Evolutionary conservation across 140 eudicot genomes (phyloP).

Genomic region (Senecio squalidus): DNA sequence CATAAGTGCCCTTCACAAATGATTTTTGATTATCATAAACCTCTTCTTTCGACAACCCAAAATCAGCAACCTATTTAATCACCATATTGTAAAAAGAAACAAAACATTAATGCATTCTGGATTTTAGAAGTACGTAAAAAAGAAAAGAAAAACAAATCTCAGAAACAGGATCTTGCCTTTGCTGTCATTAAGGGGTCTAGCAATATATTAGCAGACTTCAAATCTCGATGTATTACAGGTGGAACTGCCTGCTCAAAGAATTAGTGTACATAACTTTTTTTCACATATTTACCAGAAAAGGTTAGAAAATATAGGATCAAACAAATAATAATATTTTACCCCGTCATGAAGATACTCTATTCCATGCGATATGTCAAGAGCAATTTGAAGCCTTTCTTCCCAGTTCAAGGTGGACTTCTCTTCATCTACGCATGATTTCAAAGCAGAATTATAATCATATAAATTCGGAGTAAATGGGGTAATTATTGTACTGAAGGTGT

Average conservation of each 20-base stretch:
- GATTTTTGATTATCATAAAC: slow-evolving; percentile 60
- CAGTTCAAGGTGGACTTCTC: slow-evolving; percentile 58
- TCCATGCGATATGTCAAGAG: slow-evolving; percentile 91
- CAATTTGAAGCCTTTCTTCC: slow-evolving; percentile 90
- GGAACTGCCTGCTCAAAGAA: slow-evolving; percentile 72
- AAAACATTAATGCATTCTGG: background rate
- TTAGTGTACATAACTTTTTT: background rate
- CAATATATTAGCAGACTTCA: slow-evolving; percentile 86
- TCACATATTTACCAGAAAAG: background rate
- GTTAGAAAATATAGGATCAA: background rate
- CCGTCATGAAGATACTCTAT: slow-evolving; percentile 94
- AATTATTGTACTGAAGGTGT: background rate
- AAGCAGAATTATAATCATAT: slow-evolving; percentile 2
- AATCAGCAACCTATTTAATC: slow-evolving; percentile 78
- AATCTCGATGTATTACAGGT: slow-evolving; percentile 85
- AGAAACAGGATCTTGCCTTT: slow-evolving; percentile 40
- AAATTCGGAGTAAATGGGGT: slow-evolving; percentile 6
- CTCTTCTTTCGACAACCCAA: slow-evolving; percentile 90
- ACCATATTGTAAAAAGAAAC: background rate
- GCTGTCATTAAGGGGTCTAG: slow-evolving; percentile 74
- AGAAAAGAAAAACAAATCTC: background rate
- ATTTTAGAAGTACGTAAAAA: background rate
- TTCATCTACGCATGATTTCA: slow-evolving; percentile 34
- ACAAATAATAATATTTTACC: slow-evolving; percentile 37
- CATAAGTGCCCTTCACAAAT: slow-evolving; percentile 84